These are phyloP conservation scores for Arabidopsis lyrata DNA, from an alignment of 441 rosid genomes.

Conservation along the genomic window DNA sequence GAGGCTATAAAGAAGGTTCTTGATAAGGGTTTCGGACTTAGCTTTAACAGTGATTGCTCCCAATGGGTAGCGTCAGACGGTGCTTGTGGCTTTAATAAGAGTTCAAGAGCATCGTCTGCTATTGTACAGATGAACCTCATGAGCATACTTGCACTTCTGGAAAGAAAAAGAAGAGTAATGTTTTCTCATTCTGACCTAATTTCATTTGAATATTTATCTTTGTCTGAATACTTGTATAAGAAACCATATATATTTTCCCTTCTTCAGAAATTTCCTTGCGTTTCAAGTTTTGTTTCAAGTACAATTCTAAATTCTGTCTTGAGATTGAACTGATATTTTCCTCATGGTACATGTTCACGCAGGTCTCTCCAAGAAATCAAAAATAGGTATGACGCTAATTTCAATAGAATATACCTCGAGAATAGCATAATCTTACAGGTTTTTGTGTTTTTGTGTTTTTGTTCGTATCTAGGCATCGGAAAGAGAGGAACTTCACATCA, in stretches of 20 bases:
- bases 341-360: conserved; percentile 8
- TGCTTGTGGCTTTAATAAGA: conserved; percentile 46
- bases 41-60: conserved; percentile 42
- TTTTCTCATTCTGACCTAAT: background rate
- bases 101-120: conserved; percentile 43
- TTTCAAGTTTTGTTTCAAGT: background rate
- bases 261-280: background rate
- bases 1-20: conserved; percentile 37
- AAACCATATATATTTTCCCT: no score
- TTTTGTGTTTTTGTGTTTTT: background rate
- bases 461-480: conserved; percentile 50
- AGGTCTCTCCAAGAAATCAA: background rate
- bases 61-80: conserved; percentile 41
- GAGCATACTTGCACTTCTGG: conserved; percentile 13
- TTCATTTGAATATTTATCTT: background rate
- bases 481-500: background rate
- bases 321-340: background rate
- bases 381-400: background rate
- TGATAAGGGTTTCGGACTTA: conserved; percentile 48
- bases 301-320: background rate
- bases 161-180: background rate
- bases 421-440: background rate
- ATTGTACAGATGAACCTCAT: conserved; percentile 41
- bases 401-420: background rate
- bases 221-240: no score